These are phyloP conservation scores for Auriscalpium orientale DNA, from an alignment of 768 basidiomycete genomes.

Conservation along the genomic window DNA sequence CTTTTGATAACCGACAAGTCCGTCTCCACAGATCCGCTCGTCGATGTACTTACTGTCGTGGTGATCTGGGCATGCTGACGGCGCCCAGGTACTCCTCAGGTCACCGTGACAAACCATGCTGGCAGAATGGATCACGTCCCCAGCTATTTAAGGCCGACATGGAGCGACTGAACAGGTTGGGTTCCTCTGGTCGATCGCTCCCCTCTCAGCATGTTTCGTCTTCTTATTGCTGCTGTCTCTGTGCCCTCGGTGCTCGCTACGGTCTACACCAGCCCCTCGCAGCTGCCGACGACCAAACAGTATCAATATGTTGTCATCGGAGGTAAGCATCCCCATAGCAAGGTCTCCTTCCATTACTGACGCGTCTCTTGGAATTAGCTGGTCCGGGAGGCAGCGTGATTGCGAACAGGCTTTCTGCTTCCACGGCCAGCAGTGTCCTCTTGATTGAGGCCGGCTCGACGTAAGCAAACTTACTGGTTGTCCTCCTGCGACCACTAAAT, in stretches of 20 bases:
- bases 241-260: background rate
- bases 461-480: background rate
- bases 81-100: too few species aligned
- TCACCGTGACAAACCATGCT: too few species aligned
- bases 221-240: background rate
- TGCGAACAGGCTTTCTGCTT: background rate
- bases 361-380: background rate
- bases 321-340: background rate
- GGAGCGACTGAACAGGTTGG: too few species aligned
- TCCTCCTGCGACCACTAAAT: background rate
- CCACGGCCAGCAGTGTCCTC: background rate
- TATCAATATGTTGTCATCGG: constrained; percentile 4
- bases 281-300: background rate
- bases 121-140: too few species aligned
- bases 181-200: too few species aligned
- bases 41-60: too few species aligned
- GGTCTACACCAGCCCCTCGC: constrained; percentile 1
- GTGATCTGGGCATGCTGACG: too few species aligned
- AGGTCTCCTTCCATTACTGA: background rate
- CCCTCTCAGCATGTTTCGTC: background rate
- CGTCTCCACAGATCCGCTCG: too few species aligned
- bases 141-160: too few species aligned
- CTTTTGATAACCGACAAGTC: too few species aligned
- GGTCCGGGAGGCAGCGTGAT: constrained; percentile 1
- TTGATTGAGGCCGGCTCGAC: constrained; percentile 1